A percentile compares a stretch with the other conserved stretches of the same genome.
Evolutionary conservation across 2,329 filamentous ascomycete species (phyloP).

Genomic region (Fusarium caatingaense): DNA sequence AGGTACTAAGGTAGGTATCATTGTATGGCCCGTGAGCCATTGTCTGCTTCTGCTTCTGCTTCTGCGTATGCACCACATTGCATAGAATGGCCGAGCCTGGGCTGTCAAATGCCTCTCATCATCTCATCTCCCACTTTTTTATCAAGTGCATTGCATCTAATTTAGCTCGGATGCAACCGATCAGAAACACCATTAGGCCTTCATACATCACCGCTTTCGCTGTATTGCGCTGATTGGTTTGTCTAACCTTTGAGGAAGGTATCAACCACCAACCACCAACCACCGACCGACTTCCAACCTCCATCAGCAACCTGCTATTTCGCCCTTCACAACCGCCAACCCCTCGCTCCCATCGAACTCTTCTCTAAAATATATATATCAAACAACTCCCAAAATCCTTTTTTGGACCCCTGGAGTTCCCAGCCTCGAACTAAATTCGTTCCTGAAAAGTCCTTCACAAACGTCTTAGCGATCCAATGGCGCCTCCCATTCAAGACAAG

Average conservation of each 20-base stretch:
- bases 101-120: constrained; percentile 3
- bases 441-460: constrained; percentile 28
- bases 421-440: constrained; percentile 36
- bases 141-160: constrained; percentile 12
- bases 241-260: neutral
- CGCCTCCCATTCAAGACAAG: constrained; percentile 35
- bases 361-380: neutral
- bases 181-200: constrained; percentile 32
- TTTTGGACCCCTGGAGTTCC: constrained; percentile 23
- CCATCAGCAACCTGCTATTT: constrained; percentile 14
- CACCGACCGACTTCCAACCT: constrained; percentile 18
- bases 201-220: constrained; percentile 2
- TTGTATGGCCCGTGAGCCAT: constrained; percentile 5
- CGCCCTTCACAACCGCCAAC: constrained; percentile 19
- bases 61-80: constrained; percentile 1
- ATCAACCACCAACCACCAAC: constrained; percentile 19
- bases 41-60: neutral
- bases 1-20: neutral
- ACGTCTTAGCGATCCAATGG: constrained; percentile 41
- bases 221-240: neutral
- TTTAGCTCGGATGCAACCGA: constrained; percentile 42
- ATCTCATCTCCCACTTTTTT: constrained; percentile 26
- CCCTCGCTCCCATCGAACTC: constrained; percentile 15
- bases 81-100: constrained; percentile 10
- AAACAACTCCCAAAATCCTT: neutral